Conservation (phyloP, 202 grass and related monocot genomes). For the Brachypodium distachyon region DNA sequence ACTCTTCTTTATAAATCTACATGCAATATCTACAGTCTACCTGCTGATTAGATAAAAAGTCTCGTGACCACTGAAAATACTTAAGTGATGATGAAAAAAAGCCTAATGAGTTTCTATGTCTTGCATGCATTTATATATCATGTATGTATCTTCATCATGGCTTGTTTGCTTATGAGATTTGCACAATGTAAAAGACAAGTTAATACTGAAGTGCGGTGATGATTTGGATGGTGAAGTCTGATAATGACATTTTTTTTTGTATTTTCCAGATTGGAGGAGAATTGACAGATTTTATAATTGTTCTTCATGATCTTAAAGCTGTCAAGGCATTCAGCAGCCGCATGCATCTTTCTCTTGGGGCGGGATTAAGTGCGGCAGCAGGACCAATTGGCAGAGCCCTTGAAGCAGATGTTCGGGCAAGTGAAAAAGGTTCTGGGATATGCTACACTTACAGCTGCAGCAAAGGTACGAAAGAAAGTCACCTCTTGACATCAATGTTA, state of each 20-base stretch:
- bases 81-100: background rate
- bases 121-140: no score
- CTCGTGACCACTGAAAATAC: background rate
- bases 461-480: slow-evolving; percentile 48
- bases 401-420: slow-evolving; percentile 64
- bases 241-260: slow-evolving; percentile 9
- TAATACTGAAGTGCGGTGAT: background rate
- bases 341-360: slow-evolving; percentile 71
- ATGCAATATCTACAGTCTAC: background rate
- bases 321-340: slow-evolving; percentile 65
- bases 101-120: background rate
- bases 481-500: background rate
- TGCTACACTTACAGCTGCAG: slow-evolving; percentile 86
- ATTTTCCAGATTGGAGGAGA: slow-evolving; percentile 60
- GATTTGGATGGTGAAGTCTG: background rate
- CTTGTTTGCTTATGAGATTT: background rate
- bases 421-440: slow-evolving; percentile 66
- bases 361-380: slow-evolving; percentile 61
- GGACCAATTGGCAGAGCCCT: slow-evolving; percentile 70
- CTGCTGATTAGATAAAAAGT: background rate
- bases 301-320: slow-evolving; percentile 65
- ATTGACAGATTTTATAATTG: slow-evolving; percentile 66
- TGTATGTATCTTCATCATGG: no score
- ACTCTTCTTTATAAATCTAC: background rate
- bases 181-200: background rate